Evolutionary conservation across 1,284 basidiomycete genomes (phyloP), one percentile per base, ranked within the genome.

Genomic region (Neonothopanus nambi): DNA sequence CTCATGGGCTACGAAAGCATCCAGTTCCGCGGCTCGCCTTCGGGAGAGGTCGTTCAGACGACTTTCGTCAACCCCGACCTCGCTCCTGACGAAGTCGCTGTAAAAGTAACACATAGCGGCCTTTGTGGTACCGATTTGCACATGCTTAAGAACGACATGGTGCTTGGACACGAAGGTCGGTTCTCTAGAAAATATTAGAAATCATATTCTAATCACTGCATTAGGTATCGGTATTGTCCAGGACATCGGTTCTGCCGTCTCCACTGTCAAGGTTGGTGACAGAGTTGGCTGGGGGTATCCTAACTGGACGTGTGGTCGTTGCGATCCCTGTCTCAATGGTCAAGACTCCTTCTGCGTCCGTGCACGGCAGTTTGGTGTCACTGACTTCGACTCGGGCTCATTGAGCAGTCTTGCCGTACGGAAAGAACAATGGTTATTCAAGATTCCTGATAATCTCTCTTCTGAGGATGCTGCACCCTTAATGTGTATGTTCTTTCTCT

Each of bases 401-500:
- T 87, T 86, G 70, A 77, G 79, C 11, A 82, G 78, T 33, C 75
- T 75, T 60, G 80, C 84, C 55, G 77, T 85, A 51, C 81, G 78
- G 0, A 77, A 84, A 60, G 73, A 84, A 60, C 75, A 75, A 55
- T 88, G 84, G 65, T 81, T 85, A 40, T 86, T 87, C 70, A 73
- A 76, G 15, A 79, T 88, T 52, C 85, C 86, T 1, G 81, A 85
- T 4, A 69, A 60, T 7, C 65, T 88, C 55, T 68, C 72, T 44
- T 77, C 77, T 5, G 75, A 74, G 48, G 69, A 82, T 56, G 84
- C 70, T 12, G 68, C 66, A 2, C 70, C 75, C 7, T 76, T 79
- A 72, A 67, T 82, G 45, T 86, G 84, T 65, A 83, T 72, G 17
- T 37, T 13, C 5, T 13, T 24, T 24, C 7, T 40, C 15, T n/a